These are phyloP conservation scores for Eutypella sp. DNA, from an alignment of 2,329 filamentous ascomycete genomes.

Conservation along the genomic window DNA sequence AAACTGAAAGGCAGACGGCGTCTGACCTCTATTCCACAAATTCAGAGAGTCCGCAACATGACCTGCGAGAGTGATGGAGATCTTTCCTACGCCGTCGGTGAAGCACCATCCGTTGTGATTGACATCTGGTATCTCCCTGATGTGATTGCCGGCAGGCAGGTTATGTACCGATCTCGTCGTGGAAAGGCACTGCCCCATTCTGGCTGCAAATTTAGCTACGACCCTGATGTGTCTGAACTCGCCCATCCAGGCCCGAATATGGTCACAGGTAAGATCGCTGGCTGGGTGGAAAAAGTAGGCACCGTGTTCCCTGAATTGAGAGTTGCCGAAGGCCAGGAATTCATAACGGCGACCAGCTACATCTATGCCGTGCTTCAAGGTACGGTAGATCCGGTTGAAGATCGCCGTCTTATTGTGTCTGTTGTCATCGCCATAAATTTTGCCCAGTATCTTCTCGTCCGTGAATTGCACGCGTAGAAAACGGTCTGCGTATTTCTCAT, in stretches of 20 bases:
- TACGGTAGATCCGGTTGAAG: slow-evolving; percentile 67
- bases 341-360: slow-evolving; percentile 80
- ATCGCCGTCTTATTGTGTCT: slow-evolving; percentile 60
- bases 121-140: slow-evolving; percentile 65
- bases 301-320: slow-evolving; percentile 85
- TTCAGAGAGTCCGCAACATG: slow-evolving; percentile 69
- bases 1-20: slow-evolving; percentile 86
- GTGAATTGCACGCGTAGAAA: slow-evolving; percentile 89
- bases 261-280: slow-evolving; percentile 59
- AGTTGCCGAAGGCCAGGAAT: slow-evolving; percentile 92
- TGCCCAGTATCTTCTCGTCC: slow-evolving; percentile 65
- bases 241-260: slow-evolving; percentile 85
- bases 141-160: slow-evolving; percentile 52
- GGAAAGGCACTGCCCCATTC: slow-evolving; percentile 92
- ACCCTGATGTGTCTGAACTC: slow-evolving; percentile 73
- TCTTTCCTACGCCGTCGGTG: slow-evolving; percentile 88
- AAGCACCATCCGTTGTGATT: slow-evolving; percentile 66
- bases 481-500: slow-evolving; percentile 62
- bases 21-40: slow-evolving; percentile 46
- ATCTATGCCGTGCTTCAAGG: slow-evolving; percentile 71
- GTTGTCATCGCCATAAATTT: slow-evolving; percentile 51
- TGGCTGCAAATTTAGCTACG: slow-evolving; percentile 84
- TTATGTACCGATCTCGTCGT: slow-evolving; percentile 74
- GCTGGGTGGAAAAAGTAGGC: slow-evolving; percentile 87
- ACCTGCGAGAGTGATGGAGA: slow-evolving; percentile 72